Evolutionary conservation across 345 rosid genomes (phyloP), one percentile per base, ranked within the genome.

Genomic region (Moringa oleifera): DNA sequence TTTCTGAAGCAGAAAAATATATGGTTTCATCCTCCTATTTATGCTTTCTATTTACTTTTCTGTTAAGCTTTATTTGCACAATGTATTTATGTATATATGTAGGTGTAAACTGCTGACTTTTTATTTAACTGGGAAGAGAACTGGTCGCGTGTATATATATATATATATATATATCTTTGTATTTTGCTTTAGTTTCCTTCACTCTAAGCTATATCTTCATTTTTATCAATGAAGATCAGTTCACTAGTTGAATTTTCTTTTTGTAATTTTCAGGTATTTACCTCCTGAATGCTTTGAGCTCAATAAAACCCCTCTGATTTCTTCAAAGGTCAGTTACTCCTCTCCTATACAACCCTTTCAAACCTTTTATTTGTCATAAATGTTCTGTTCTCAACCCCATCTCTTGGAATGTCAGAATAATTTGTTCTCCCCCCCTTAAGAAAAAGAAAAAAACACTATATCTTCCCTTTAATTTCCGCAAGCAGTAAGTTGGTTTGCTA

Each of bases 231-330:
- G 17, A 41, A 4, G 47, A 16, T 28, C 53, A 51, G 56, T 37
- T 70, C 20, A 57, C 33, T 25, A 57, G 47, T 51, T 20, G 46
- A 53, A 50, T 62, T 65, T 37, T 56, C 60, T 50, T 57, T 56
- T 9, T 45, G n/a, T 63, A 58, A 68, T 57, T 76, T n/a, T 62
- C 70, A 88, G 97, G 99, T 95, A 95, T 71, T 74, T 95, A 74
- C 99, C 99, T 57, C 99, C 97, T 23, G 99, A 95, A 75, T 95
- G 97, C 79, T 95, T 95, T 61, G 99, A 95, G 80, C 88, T 95
- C 69, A 87, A 73, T 83, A 89, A 69, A 72, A 91, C 76, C 52
- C 97, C 99, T 67, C 77, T 95, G 57, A 95, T 95, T 83, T 95
- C 97, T 65, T 91, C 97, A 28, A 95, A 95, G 96, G 99, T 89